Percentiles rank a stretch among this genome's conserved stretches.
These are phyloP conservation scores for Cordyceps javanica DNA, from an alignment of 2,329 filamentous ascomycete species.

Conservation along the genomic window DNA sequence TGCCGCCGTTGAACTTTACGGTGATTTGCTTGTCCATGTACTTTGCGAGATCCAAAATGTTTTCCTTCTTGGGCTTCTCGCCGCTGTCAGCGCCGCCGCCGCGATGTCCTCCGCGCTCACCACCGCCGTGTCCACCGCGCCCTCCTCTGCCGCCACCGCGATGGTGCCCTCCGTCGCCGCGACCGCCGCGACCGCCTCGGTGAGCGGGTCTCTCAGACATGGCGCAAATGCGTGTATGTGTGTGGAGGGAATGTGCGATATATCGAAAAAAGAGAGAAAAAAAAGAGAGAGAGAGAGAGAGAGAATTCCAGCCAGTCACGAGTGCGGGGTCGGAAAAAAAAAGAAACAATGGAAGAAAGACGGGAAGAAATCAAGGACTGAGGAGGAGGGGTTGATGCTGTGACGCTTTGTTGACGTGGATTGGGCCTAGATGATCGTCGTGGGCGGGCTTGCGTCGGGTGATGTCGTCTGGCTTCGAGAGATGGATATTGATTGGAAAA, in stretches of 20 bases:
- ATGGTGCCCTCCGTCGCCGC: conserved; percentile 31
- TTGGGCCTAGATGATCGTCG: neutral
- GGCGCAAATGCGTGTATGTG: conserved; percentile 19
- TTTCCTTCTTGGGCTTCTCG: conserved; percentile 94
- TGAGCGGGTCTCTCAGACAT: conserved; percentile 48
- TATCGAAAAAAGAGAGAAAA: neutral
- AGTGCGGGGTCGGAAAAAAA: too few species aligned
- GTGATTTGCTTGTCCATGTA: conserved; percentile 96
- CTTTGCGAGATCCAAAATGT: conserved; percentile 89
- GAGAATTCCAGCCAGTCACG: too few species aligned
- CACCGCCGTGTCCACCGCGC: conserved; percentile 35
- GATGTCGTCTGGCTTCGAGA: neutral
- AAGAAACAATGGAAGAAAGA: too few species aligned
- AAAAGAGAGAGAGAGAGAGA: too few species aligned
- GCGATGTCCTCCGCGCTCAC: conserved; percentile 25
- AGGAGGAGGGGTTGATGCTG: neutral
- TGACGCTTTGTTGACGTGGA: too few species aligned
- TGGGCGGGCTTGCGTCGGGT: neutral
- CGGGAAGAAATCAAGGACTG: neutral
- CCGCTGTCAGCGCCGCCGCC: conserved; percentile 39
- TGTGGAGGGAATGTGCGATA: neutral
- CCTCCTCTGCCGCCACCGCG: conserved; percentile 36
- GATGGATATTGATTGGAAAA: neutral
- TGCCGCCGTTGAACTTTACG: conserved; percentile 93
- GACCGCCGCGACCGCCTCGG: conserved; percentile 38